phyloP scores from a whole-genome alignment of 2,329 filamentous ascomycete species.

The Colletotrichum tamarilloi region DNA sequence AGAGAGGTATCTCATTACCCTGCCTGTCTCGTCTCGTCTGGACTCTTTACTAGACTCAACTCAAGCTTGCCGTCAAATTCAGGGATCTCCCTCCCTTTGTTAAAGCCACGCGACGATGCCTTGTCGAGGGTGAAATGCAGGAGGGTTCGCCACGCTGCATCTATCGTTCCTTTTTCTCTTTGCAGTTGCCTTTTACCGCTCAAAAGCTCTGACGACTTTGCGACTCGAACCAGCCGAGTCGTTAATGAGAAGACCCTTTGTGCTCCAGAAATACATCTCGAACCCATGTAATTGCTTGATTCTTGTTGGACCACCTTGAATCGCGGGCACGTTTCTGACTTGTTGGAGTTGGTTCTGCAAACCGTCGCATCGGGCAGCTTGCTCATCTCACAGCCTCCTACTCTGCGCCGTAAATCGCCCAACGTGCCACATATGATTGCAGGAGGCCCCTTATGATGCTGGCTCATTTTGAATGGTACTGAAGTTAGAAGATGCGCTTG shows the following conservation, averaged over 20 bases:
- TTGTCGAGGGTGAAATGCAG: slow-evolving; percentile 28
- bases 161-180: slow-evolving; percentile 4
- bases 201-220: slow-evolving; percentile 24
- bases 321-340: not conserved
- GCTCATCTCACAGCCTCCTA: slow-evolving; percentile 6
- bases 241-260: not conserved
- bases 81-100: slow-evolving; percentile 28
- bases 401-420: slow-evolving; percentile 5
- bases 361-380: not conserved
- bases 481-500: not conserved
- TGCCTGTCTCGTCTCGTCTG: slow-evolving; percentile 23
- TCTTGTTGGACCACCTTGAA: slow-evolving; percentile 18
- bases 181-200: not conserved
- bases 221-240: slow-evolving; percentile 3
- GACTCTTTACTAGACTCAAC: slow-evolving; percentile 29
- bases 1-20: not conserved
- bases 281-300: slow-evolving; percentile 22
- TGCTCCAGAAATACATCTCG: slow-evolving; percentile 7
- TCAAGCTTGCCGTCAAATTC: slow-evolving; percentile 19
- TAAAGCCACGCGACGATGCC: slow-evolving; percentile 32
- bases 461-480: not conserved
- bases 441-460: not conserved
- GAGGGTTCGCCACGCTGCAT: slow-evolving; percentile 29
- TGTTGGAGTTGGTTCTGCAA: slow-evolving; percentile 15
- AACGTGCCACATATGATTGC: not conserved